These are phyloP conservation scores for Diaporthe nobilis DNA, from an alignment of 2,329 filamentous ascomycete species.

Conservation along the genomic window DNA sequence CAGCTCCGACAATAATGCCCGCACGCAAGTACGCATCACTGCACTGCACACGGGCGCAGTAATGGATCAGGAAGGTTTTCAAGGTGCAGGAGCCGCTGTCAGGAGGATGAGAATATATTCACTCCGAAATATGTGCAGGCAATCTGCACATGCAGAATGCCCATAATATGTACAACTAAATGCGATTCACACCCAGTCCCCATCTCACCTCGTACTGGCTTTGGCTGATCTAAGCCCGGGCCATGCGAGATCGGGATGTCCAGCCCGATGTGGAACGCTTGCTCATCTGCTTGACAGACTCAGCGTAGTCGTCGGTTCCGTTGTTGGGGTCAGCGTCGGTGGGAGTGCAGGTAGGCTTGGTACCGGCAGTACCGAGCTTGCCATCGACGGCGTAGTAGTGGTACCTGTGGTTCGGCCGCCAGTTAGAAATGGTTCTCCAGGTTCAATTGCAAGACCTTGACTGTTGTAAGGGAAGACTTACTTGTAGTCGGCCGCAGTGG, in stretches of 20 bases:
- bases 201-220: background rate
- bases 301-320: constrained; percentile 56
- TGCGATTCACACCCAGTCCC: background rate
- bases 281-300: constrained; percentile 50
- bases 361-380: constrained; percentile 50
- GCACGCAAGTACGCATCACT: background rate
- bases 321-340: constrained; percentile 57
- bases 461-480: constrained; percentile 40
- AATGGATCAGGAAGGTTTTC: background rate
- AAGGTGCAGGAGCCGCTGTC: background rate
- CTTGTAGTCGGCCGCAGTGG: constrained; percentile 49
- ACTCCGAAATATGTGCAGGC: background rate
- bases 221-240: background rate
- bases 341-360: constrained; percentile 53
- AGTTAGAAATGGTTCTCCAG: background rate
- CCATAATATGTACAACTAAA: constrained; percentile 33
- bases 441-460: background rate
- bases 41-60: background rate
- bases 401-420: constrained; percentile 7
- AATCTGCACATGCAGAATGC: background rate
- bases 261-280: constrained; percentile 35
- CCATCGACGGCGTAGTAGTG: constrained; percentile 52
- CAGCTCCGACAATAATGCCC: background rate
- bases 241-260: constrained; percentile 15
- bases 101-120: background rate